Conservation (phyloP, 352 stramenopile genomes). For the Pythium sp. region DNA sequence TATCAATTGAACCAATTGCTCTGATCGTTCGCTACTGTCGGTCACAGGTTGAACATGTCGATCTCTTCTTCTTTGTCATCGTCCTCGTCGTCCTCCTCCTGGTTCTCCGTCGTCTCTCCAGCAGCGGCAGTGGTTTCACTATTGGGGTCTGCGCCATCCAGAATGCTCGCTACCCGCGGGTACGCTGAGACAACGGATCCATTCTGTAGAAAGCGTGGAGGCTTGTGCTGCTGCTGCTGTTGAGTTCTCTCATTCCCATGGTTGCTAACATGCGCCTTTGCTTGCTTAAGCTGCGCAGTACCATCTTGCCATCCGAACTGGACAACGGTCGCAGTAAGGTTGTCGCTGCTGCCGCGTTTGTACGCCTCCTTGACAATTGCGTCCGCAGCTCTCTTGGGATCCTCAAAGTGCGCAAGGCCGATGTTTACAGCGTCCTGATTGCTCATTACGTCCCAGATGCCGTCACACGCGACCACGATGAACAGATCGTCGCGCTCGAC, state of each 20-base stretch:
- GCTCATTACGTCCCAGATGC: constrained; percentile 61
- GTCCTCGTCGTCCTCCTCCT: constrained; percentile 14
- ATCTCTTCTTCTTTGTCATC: constrained; percentile 35
- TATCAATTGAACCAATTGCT: too few species aligned
- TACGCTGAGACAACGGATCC: not conserved
- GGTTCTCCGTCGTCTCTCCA: constrained; percentile 17
- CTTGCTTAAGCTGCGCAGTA: constrained; percentile 20
- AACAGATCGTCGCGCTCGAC: constrained; percentile 48
- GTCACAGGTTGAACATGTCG: constrained; percentile 53
- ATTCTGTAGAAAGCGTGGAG: constrained; percentile 6
- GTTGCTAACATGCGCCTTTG: constrained; percentile 10
- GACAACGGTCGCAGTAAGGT: constrained; percentile 55
- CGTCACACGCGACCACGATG: constrained; percentile 58
- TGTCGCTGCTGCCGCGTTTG: constrained; percentile 48
- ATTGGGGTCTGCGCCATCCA: constrained; percentile 8
- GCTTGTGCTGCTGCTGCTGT: not conserved
- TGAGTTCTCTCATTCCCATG: not conserved
- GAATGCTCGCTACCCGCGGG: not conserved
- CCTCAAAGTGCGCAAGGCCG: constrained; percentile 32
- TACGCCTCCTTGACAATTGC: constrained; percentile 61
- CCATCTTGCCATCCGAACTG: constrained; percentile 45
- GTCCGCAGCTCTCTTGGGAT: constrained; percentile 39
- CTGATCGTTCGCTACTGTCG: too few species aligned
- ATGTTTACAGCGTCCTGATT: constrained; percentile 58
- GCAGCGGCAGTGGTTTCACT: constrained; percentile 10